Evolutionary conservation across 1,284 basidiomycete species (phyloP), one percentile per base, ranked within the genome.

Genomic region (Takashimella tepidaria): DNA sequence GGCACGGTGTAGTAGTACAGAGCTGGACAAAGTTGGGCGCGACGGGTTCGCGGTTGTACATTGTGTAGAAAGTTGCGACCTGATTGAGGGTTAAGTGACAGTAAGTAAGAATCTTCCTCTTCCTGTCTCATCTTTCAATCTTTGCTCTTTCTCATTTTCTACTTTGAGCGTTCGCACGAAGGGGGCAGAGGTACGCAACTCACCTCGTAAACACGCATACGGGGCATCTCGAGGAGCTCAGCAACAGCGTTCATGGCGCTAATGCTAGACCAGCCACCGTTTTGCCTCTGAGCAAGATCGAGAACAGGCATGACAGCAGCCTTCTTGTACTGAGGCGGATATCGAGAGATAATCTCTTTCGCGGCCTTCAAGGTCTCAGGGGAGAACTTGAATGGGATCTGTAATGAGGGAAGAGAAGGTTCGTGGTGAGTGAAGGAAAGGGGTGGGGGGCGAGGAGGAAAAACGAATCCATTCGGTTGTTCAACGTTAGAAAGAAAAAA

Each of bases 181-280:
- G n/a, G n/a, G n/a, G n/a, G n/a, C n/a, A n/a, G n/a, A n/a, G 44
- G 20, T 6, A 19, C 10, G 6, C 11, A 16, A 61, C 69, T 58
- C 63, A 69, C 69, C 78, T 99, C 96, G 76, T 98, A 99, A 5
- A 98, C 96, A 19, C 95, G 86, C 96, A 98, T 98, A 51, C 91
- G 89, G 6, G 89, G 90, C 85, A 99, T 90, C 69, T 90, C 91
- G 51, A 98, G 81, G 40, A 95, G 78, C 60, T 87, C 85, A 2
- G 95, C 95, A 46, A 98, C 87, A 67, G 92, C 90, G 79, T 98
- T 98, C 95, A 99, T 99, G 58, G 95, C 92, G 67, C 88, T 90
- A 66, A 99, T 95, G 70, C 88, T 92, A n/a, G 92, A 95, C 91
- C 92, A 99, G 66, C 92, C 92, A 67, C 92, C 89, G 79, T 98